Evolutionary conservation across 305 asterid species (phyloP), one percentile per base, ranked within the genome.

Genomic region (Rubia tinctorum): DNA sequence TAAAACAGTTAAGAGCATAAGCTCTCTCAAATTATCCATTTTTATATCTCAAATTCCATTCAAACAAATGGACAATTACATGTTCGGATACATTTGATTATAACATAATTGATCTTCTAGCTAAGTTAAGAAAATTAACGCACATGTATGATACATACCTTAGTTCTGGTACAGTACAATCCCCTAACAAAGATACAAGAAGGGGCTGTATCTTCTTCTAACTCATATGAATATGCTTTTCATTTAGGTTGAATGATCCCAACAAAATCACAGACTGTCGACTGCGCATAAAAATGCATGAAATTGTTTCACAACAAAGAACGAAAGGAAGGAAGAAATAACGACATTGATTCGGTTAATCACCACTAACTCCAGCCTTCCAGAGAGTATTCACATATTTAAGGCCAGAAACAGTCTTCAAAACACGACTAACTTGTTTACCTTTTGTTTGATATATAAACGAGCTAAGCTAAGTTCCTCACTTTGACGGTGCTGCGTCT

Each of bases 321-420:
- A 58, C 8, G 23, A n/a, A 58, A 20, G 12, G 12, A 18, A 34
- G 23, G 12, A 18, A 34, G 23, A 13, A 63, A 34, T 23, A 30
- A 30, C 40, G 7, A 9, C 34, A 11, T 23, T 6, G 6, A 23
- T 63, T 63, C 17, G 39, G 69, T 15, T 64, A 6, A 69, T 18
- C 8, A 86, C 90, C 85, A 84, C 85, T 77, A 9, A 86, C 77
- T 9, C 90, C 86, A 8, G 85, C 64, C 71, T 84, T 86, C 86
- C 86, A 86, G 2, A 84, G 74, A 20, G 86, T 80, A 59, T 84
- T 82, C 56, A 78, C 80, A 77, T 86, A 86, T 73, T 78, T 81
- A 23, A 86, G 88, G 75, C 86, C 90, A 13, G 78, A 51, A 22
- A 86, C 86, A 68, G 47, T 30, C 47, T 82, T 79, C 39, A 34